phyloP scores from a whole-genome alignment of 352 stramenopile genomes.

The Phytophthora podocarpi region DNA sequence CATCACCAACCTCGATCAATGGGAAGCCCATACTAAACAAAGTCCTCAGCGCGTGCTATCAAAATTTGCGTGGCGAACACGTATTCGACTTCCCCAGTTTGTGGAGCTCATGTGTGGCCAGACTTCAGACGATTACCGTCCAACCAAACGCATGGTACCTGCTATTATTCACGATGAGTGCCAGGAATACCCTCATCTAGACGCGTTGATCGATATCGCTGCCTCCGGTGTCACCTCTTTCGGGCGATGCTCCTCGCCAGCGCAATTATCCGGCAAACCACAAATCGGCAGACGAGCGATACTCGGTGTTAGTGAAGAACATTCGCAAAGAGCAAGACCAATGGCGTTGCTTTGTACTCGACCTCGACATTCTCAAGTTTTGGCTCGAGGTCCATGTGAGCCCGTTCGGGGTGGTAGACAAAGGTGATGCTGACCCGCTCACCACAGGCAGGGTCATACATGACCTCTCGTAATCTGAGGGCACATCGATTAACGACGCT shows the following conservation, averaged over 20 bases:
- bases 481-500: constrained; percentile 11
- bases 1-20: background rate
- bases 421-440: background rate
- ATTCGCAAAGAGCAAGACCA: constrained; percentile 16
- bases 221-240: background rate
- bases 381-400: constrained; percentile 10
- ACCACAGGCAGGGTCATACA: constrained; percentile 14
- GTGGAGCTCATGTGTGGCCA: constrained; percentile 14
- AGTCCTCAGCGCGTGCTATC: constrained; percentile 9
- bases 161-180: background rate
- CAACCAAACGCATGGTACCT: constrained; percentile 11
- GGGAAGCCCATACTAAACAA: constrained; percentile 3
- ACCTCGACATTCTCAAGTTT: constrained; percentile 5
- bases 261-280: constrained; percentile 2
- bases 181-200: background rate
- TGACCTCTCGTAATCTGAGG: constrained; percentile 18
- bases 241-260: background rate
- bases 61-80: background rate
- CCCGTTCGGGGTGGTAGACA: constrained; percentile 32
- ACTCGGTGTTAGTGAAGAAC: constrained; percentile 15
- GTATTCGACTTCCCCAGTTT: constrained; percentile 3
- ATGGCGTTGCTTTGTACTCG: constrained; percentile 5
- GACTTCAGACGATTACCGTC: constrained; percentile 2
- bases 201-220: background rate
- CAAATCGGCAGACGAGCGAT: background rate